These are phyloP conservation scores for Mycena filopes DNA, from an alignment of 768 basidiomycete species.

Conservation along the genomic window DNA sequence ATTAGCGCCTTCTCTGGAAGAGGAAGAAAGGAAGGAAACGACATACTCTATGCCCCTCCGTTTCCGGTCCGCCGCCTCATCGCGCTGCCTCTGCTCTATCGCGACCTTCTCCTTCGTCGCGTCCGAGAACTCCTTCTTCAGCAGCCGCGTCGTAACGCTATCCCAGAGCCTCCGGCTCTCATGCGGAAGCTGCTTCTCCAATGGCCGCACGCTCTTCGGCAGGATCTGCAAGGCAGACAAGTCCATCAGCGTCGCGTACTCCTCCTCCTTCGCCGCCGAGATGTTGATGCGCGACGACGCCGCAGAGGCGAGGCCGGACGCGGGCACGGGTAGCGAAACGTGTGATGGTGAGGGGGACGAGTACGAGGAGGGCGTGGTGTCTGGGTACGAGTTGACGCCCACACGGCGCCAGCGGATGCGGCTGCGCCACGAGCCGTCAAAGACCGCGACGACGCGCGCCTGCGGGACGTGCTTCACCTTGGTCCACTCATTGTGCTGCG, in stretches of 20 bases:
- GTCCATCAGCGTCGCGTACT: conserved; percentile 80
- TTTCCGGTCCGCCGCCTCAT: conserved; percentile 89
- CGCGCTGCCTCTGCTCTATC: conserved; percentile 95
- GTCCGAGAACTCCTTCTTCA: conserved; percentile 88
- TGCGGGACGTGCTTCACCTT: conserved; percentile 92
- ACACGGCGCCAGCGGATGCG: conserved; percentile 82
- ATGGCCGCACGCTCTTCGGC: conserved; percentile 86
- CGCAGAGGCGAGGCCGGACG: conserved; percentile 46
- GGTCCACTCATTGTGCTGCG: conserved; percentile 77
- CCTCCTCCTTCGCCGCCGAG: conserved; percentile 52
- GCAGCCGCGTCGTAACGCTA: conserved; percentile 75
- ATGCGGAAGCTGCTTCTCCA: conserved; percentile 78
- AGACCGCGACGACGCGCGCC: conserved; percentile 77
- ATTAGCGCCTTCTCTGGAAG: not conserved
- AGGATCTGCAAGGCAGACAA: conserved; percentile 73
- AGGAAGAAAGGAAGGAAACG: not conserved
- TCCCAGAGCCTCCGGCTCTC: conserved; percentile 95
- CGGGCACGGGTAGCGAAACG: conserved; percentile 45
- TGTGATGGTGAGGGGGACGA: conserved; percentile 63
- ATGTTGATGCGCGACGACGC: conserved; percentile 60
- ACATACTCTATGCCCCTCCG: conserved; percentile 82
- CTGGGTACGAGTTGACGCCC: conserved; percentile 55
- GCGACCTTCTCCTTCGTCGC: conserved; percentile 91
- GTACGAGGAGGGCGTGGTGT: conserved; percentile 51
- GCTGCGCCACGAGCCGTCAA: conserved; percentile 92